phyloP scores from a whole-genome alignment of 208 protist species.

The Crithidia thermophila region DNA sequence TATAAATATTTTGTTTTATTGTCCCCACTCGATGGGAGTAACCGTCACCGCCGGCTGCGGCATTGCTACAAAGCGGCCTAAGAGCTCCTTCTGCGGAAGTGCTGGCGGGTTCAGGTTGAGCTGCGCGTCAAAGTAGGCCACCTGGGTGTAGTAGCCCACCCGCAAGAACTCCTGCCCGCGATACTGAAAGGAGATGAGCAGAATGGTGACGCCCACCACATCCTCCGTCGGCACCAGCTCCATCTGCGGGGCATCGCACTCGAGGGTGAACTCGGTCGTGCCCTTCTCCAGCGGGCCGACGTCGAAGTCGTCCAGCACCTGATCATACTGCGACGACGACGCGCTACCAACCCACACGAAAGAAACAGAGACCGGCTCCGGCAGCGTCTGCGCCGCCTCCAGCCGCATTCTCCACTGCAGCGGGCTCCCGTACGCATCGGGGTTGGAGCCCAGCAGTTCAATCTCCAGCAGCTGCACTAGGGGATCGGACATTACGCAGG shows the following conservation, averaged over 20 bases:
- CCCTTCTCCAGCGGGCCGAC: constrained; percentile 96
- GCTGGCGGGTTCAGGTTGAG: constrained; percentile 67
- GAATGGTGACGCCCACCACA: constrained; percentile 96
- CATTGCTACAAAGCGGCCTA: constrained; percentile 89
- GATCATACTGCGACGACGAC: constrained; percentile 94
- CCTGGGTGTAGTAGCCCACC: constrained; percentile 98
- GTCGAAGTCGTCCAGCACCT: constrained; percentile 96
- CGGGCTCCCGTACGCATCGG: constrained; percentile 49
- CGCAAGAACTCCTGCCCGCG: constrained; percentile 95
- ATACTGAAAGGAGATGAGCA: constrained; percentile 97
- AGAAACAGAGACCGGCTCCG: constrained; percentile 95
- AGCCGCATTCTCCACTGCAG: constrained; percentile 85
- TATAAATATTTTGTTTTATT: constrained; percentile 7
- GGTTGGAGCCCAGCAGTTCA: constrained; percentile 85
- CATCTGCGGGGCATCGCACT: constrained; percentile 93
- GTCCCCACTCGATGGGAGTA: constrained; percentile 74
- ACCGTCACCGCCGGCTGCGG: constrained; percentile 84
- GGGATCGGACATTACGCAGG: constrained; percentile 63
- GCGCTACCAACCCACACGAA: constrained; percentile 98
- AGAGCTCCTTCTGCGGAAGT: constrained; percentile 40
- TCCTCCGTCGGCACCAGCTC: constrained; percentile 92
- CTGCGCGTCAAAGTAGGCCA: constrained; percentile 89
- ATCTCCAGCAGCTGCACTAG: constrained; percentile 89
- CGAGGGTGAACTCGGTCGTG: constrained; percentile 94
- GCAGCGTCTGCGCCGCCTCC: constrained; percentile 54